Base-by-base conservation (phyloP, 192 early-diverging fungal species). In the Rhizophagus clarus region DNA sequence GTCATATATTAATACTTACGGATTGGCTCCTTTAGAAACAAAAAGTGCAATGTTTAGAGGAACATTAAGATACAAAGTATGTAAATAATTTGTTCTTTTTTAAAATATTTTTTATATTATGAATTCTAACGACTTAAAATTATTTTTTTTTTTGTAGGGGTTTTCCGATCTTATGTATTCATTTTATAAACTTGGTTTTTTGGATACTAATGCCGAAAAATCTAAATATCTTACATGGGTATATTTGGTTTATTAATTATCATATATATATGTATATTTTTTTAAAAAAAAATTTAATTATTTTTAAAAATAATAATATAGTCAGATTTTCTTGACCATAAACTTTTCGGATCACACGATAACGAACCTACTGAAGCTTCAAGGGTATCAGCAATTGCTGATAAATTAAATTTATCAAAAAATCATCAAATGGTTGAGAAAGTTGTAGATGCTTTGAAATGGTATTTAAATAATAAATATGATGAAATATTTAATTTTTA, bases 31-130 rank as follows among this genome's bases (percentile, higher is more conserved):
- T 12, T 77, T 90, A 17, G 85, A 90, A 15, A 82, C 90, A 12
- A 85, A 97, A 83, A 89, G 94, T 60, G 96, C 95, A 61, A 97
- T 99, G 93, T 95, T 99, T 85, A 88, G 98, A 72, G 98, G 98
- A 40, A 98, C 98, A 0, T 85, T 99, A 42, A 85, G 98, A 76
- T 99, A 94, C 85, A 88, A 92, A 81, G 89, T 90, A 73, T 40
- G 8, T 8, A 40, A 40, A 40, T 34, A 64, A 49, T 20, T 26
- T 47, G 17, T 72, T 24, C 1, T 2, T 73, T 17, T 42, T 40
- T 26, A 75, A 80, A 24, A 69, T 42, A 62, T 22, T 9, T 31
- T 26, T 26, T 20, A 34, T 69, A 7, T 32, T 3, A 51, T 0
- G n/a, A 12, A 63, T 51, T 60, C 4, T 51, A 60, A 24, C 6